phyloP scores from a whole-genome alignment of 805 yeast genomes.

The Maudiozyma bulderi region DNA sequence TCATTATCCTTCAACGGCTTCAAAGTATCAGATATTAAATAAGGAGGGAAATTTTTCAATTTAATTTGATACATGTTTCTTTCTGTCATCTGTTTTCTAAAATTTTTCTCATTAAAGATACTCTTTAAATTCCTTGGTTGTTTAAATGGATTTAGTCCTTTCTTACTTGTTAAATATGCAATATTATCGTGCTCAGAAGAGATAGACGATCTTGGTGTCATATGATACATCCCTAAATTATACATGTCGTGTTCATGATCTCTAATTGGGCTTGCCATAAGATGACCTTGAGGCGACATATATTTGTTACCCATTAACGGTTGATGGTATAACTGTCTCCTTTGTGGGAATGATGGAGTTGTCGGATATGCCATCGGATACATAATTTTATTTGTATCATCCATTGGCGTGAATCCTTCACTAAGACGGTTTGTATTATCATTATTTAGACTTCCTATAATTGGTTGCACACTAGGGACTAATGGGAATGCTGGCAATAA shows the following conservation, averaged over 20 bases:
- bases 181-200: not conserved
- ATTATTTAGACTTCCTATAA: not conserved
- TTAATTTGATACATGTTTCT: constrained; percentile 28
- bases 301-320: not conserved
- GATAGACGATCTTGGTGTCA: not conserved
- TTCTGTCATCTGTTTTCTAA: constrained; percentile 29
- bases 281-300: not conserved
- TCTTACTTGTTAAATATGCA: constrained; percentile 1
- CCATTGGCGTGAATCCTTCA: not conserved
- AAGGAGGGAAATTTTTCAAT: constrained; percentile 27
- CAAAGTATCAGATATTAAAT: constrained; percentile 17
- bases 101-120: constrained; percentile 26
- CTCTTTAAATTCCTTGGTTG: constrained; percentile 22
- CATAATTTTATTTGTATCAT: not conserved
- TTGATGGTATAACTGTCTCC: constrained; percentile 1
- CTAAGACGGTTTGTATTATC: not conserved
- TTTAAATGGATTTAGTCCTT: constrained; percentile 9
- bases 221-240: not conserved
- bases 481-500: not conserved
- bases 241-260: not conserved
- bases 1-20: not conserved
- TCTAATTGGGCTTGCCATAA: not conserved
- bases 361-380: not conserved
- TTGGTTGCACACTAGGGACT: not conserved
- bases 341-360: not conserved